These are phyloP conservation scores for Ogataea ramenticola DNA, from an alignment of 805 yeast species.

Conservation along the genomic window DNA sequence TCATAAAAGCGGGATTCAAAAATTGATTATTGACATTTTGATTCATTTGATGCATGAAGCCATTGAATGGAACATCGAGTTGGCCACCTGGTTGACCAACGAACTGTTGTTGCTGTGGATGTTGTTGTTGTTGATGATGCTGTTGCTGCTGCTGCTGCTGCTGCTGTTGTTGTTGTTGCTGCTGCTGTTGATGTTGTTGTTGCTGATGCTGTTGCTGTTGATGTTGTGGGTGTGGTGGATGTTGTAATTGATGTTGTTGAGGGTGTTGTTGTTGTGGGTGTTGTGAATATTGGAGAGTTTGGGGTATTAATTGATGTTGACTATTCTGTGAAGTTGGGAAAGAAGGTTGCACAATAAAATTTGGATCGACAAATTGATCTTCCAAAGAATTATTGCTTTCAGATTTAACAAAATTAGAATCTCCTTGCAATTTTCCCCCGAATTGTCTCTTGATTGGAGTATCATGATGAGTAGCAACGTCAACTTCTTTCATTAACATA, in stretches of 20 bases:
- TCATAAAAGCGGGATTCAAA: background rate
- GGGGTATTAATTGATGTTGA: slow-evolving; percentile 7
- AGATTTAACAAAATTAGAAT: background rate
- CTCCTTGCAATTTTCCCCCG: slow-evolving; percentile 21
- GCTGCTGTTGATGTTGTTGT: slow-evolving; percentile 4
- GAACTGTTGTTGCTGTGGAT: background rate
- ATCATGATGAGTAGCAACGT: slow-evolving; percentile 1
- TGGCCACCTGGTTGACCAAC: background rate
- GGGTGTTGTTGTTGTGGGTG: background rate
- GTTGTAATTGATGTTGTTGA: background rate
- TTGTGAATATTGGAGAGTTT: slow-evolving; percentile 2
- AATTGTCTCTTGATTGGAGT: slow-evolving; percentile 10
- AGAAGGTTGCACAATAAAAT: slow-evolving; percentile 12
- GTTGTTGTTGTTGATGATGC: slow-evolving; percentile 1
- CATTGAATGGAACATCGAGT: background rate
- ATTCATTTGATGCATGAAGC: too few species aligned
- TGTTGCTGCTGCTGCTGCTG: slow-evolving; percentile 1
- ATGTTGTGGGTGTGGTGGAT: background rate
- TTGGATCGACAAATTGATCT: slow-evolving; percentile 13
- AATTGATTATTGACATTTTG: background rate
- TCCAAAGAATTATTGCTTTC: slow-evolving; percentile 4
- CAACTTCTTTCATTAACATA: slow-evolving; percentile 16
- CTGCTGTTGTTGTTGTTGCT: slow-evolving; percentile 16
- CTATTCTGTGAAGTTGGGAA: slow-evolving; percentile 10
- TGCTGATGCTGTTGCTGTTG: background rate